These are phyloP conservation scores for Picea abies DNA, from an alignment of 83 land plant genomes.

Conservation along the genomic window DNA sequence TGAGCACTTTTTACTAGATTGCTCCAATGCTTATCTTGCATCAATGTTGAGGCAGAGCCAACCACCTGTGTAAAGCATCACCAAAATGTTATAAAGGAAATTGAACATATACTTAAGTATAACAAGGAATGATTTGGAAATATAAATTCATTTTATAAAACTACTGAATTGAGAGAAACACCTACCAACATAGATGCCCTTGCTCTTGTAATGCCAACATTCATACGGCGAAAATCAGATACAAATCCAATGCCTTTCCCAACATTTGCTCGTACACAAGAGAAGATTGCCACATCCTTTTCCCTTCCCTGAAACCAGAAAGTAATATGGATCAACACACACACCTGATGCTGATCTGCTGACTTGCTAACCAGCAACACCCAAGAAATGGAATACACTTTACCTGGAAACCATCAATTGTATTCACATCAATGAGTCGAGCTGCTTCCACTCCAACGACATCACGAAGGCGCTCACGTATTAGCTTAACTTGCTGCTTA, in stretches of 20 bases:
- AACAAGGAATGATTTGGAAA: background rate
- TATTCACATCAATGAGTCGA: constrained; percentile 78
- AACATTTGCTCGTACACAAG: constrained; percentile 87
- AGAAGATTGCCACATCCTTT: constrained; percentile 91
- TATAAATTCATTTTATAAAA: background rate
- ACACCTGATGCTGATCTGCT: background rate
- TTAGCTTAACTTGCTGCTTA: constrained; percentile 78
- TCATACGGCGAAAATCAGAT: constrained; percentile 95
- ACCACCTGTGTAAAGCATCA: constrained; percentile 63
- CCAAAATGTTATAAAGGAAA: background rate
- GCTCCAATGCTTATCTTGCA: constrained; percentile 87
- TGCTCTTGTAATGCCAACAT: constrained; percentile 98
- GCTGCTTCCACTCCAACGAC: constrained; percentile 60
- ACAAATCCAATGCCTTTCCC: constrained; percentile 89
- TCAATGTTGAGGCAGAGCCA: constrained; percentile 87
- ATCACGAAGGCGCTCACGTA: constrained; percentile 57
- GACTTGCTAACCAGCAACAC: background rate
- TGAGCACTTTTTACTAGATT: constrained; percentile 75
- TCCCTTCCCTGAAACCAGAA: constrained; percentile 83
- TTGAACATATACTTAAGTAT: constrained; percentile 1
- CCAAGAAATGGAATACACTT: background rate
- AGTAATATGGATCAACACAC: background rate
- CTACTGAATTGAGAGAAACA: background rate
- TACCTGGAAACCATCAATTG: constrained; percentile 98
- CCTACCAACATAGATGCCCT: constrained; percentile 85